Evolutionary conservation across 2,329 filamentous ascomycete species (phyloP), one percentile per base, ranked within the genome.

Genomic region (Apiospora pterosperma): DNA sequence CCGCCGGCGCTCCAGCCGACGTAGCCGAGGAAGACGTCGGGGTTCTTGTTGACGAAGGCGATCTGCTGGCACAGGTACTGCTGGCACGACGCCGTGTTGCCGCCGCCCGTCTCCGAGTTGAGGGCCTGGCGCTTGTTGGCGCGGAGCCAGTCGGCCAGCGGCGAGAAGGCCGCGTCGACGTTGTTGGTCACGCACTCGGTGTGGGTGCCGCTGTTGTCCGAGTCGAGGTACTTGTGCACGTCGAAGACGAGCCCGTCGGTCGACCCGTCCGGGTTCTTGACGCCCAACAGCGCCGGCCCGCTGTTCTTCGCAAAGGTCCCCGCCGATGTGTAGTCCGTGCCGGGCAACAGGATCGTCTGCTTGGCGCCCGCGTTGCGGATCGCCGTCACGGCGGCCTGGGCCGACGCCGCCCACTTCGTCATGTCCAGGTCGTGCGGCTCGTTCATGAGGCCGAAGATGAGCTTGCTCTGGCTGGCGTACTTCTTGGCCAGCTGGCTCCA

Each of bases 391-490:
- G 81, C 87, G 10, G 80, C 81, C 72, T 91, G 89, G 66, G 86
- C 84, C 0, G 85, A 87, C 5, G 79, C 73, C 0, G 85, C 87
- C 89, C 89, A 91, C 1, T 76, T 74, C 28, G 71, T 74, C 59
- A 41, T 61, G 70, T 88, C 82, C 63, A 85, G 75, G 62, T 87
- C 84, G 73, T 90, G 87, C 10, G 89, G 88, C 76, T 89, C 89
- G 76, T 91, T 92, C 88, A 91, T 91, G 55, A 91, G 73, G 16
- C 87, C 88, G 68, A 91, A 89, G 3, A 85, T 80, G 36, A 91
- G 76, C 65, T 84, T 85, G 41, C 79, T 72, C 60, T 86, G 76
- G 8, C 71, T 70, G 25, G 79, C 81, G 74, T 91, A 91, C 71
- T 86, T 85, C 1, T 76, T 78, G 1, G 89, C 88, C 6, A 88